phyloP scores from a whole-genome alignment of 371 early-diverging fungal genomes.

The Entomophthora muscae region DNA sequence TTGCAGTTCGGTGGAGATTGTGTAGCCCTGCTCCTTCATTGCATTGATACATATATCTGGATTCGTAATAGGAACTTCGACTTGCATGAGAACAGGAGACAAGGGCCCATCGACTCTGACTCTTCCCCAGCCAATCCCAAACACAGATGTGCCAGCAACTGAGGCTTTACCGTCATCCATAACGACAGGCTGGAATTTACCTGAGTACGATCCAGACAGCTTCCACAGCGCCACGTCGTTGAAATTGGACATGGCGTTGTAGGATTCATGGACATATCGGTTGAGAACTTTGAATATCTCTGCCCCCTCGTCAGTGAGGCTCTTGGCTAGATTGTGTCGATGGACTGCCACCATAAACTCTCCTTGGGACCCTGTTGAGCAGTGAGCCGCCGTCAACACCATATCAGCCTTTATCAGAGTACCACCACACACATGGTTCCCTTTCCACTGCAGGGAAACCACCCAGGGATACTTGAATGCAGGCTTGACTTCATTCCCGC shows the following conservation, averaged over 20 bases:
- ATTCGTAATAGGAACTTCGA: slow-evolving; percentile 2
- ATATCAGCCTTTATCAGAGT: slow-evolving; percentile 1
- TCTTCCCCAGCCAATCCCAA: slow-evolving; percentile 7
- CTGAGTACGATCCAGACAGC: background rate
- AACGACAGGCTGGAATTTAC: slow-evolving; percentile 1
- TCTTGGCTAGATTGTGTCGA: background rate
- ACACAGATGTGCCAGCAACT: background rate
- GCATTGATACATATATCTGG: background rate
- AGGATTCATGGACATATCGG: slow-evolving; percentile 7
- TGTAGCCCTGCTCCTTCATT: slow-evolving; percentile 9
- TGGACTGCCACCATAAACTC: slow-evolving; percentile 4
- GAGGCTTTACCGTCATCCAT: slow-evolving; percentile 2
- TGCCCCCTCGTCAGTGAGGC: background rate
- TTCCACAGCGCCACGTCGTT: slow-evolving; percentile 9
- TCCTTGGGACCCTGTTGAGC: background rate
- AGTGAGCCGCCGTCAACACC: slow-evolving; percentile 8
- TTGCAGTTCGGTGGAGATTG: background rate
- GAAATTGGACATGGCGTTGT: background rate
- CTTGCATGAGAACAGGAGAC: slow-evolving; percentile 6
- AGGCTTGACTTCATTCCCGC: slow-evolving; percentile 5
- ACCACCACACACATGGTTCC: slow-evolving; percentile 9
- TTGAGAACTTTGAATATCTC: background rate
- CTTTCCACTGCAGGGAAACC: slow-evolving; percentile 1
- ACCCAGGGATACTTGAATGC: background rate
- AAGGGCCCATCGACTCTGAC: background rate